phyloP scores from a whole-genome alignment of 495 filamentous ascomycete genomes.

The Neurospora sp. region DNA sequence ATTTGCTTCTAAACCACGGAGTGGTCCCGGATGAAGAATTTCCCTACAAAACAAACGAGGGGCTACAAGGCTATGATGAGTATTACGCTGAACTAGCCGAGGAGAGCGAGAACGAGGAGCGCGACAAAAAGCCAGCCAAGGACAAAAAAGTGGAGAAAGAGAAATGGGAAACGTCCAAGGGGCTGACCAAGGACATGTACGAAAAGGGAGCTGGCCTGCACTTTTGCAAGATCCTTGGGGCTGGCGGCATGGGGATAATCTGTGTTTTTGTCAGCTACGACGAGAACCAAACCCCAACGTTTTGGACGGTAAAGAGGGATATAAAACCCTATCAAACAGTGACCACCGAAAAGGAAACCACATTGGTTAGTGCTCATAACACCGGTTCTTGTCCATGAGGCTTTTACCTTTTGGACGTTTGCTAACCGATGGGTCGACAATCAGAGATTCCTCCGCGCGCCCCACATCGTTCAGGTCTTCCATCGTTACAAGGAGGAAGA shows the following conservation, averaged over 20 bases:
- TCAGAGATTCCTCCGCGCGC: neutral
- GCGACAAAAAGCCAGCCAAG: neutral
- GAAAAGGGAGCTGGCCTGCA: neutral
- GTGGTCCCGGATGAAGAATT: neutral
- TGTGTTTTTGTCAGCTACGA: neutral
- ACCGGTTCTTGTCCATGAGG: neutral
- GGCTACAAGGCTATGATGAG: neutral
- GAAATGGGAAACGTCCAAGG: neutral
- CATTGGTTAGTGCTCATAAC: neutral
- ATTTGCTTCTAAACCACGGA: neutral
- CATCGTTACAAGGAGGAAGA: neutral
- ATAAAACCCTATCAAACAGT: neutral
- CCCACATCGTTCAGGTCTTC: neutral
- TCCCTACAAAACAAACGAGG: neutral
- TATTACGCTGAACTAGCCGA: neutral
- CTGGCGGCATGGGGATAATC: neutral
- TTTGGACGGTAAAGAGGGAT: neutral
- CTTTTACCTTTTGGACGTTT: neutral
- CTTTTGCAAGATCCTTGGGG: neutral
- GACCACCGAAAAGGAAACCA: neutral
- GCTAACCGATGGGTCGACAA: neutral
- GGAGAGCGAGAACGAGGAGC: neutral
- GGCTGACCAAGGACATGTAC: neutral
- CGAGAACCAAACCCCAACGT: neutral
- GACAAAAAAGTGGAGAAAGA: neutral